A percentile compares a stretch with the other conserved stretches of the same genome.
Conservation (phyloP, 2,329 filamentous ascomycete genomes). For the Coleophoma cylindrospora region DNA sequence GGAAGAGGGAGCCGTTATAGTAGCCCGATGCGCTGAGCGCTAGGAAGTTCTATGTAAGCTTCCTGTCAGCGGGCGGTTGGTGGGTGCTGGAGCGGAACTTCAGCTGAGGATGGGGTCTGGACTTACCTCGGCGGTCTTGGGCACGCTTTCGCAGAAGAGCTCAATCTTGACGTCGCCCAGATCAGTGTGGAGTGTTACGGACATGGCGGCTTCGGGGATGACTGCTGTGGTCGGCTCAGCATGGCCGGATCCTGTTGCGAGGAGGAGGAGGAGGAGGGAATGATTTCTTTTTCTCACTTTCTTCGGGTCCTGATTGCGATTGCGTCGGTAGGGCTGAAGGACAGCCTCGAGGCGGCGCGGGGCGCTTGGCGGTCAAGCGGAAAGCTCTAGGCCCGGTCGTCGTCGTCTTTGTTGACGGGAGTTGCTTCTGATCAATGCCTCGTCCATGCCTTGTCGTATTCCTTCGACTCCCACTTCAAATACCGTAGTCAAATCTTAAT, state of each 20-base stretch:
- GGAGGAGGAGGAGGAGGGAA: background rate
- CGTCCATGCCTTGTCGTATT: no score
- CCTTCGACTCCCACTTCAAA: no score
- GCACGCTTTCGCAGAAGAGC: conserved; percentile 91
- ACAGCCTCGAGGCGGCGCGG: background rate
- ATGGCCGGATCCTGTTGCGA: conserved; percentile 6
- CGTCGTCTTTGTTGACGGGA: no score
- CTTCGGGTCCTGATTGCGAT: background rate
- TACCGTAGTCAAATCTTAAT: no score
- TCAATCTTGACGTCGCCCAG: conserved; percentile 91
- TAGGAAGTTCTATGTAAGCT: conserved; percentile 66
- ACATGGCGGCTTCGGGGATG: conserved; percentile 39
- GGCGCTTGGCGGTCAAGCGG: background rate
- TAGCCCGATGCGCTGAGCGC: conserved; percentile 77
- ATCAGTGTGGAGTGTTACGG: conserved; percentile 76
- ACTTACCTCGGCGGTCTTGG: conserved; percentile 78
- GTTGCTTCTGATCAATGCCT: no score
- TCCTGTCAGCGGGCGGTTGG: no score
- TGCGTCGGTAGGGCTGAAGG: background rate
- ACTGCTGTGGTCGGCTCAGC: background rate
- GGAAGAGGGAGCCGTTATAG: conserved; percentile 72
- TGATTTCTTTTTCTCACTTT: background rate
- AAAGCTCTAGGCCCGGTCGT: no score
- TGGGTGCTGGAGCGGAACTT: no score
- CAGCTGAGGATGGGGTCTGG: no score